These are phyloP conservation scores for Phytophthora niederhauseri DNA, from an alignment of 352 stramenopile genomes.

Conservation along the genomic window DNA sequence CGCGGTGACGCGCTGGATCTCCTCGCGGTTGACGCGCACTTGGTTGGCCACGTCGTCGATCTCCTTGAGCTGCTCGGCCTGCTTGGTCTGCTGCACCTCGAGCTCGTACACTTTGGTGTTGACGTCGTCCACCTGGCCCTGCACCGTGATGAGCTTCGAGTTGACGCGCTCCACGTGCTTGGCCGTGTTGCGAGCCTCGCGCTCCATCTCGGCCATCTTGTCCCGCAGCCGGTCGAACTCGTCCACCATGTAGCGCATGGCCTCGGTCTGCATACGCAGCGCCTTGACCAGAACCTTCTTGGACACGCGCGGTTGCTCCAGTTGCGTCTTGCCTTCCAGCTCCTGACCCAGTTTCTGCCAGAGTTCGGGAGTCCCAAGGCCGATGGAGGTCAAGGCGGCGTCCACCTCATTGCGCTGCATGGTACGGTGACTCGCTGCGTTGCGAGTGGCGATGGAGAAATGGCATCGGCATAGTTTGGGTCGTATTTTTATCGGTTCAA, in stretches of 20 bases:
- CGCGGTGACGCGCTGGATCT: constrained; percentile 50
- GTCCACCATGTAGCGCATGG: constrained; percentile 84
- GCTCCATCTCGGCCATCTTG: constrained; percentile 82
- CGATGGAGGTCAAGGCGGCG: constrained; percentile 59
- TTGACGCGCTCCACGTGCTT: constrained; percentile 84
- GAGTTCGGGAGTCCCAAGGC: constrained; percentile 75
- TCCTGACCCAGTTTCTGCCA: constrained; percentile 83
- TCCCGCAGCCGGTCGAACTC: constrained; percentile 82
- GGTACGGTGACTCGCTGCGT: background rate
- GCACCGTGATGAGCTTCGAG: constrained; percentile 75
- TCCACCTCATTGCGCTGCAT: constrained; percentile 90
- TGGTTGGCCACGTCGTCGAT: constrained; percentile 71
- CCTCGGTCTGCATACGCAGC: constrained; percentile 82
- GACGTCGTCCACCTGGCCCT: constrained; percentile 76
- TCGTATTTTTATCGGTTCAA: constrained; percentile 38
- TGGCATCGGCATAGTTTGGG: background rate
- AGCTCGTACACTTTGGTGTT: constrained; percentile 70
- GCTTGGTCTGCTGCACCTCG: constrained; percentile 58
- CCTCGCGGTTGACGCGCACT: constrained; percentile 56
- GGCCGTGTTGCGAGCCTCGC: constrained; percentile 71
- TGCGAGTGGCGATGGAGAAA: constrained; percentile 9
- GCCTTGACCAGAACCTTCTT: constrained; percentile 88
- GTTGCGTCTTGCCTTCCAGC: constrained; percentile 77
- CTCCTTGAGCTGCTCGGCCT: constrained; percentile 69
- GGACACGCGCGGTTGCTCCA: constrained; percentile 79